Evolutionary conservation across 202 grass and related monocot species (phyloP).

Genomic region (Carex sylvatica): DNA sequence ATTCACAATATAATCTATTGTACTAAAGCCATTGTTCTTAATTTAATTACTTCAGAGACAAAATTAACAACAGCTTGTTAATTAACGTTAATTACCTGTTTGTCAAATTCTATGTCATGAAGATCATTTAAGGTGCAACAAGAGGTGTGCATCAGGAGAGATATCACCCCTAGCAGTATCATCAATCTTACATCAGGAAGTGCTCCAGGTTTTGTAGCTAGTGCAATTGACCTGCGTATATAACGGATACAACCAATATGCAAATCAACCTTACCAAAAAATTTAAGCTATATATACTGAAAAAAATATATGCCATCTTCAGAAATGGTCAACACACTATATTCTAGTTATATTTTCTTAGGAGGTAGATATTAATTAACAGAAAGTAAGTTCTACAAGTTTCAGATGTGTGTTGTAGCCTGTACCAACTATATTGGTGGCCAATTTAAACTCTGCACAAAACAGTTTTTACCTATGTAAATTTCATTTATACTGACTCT

Average conservation of each 20-base stretch:
- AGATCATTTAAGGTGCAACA: conserved; percentile 16
- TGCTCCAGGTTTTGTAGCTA: background rate
- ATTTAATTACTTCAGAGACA: background rate
- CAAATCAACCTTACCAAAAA: background rate
- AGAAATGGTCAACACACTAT: background rate
- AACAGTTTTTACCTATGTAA: background rate
- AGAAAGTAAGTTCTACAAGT: background rate
- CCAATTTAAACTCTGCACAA: background rate
- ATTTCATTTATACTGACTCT: background rate
- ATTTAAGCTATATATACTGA: background rate
- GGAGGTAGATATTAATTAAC: background rate
- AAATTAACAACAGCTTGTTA: background rate
- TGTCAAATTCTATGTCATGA: conserved; percentile 19
- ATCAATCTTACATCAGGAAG: conserved; percentile 2
- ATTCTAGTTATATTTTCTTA: background rate
- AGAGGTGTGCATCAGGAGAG: background rate
- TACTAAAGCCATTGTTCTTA: background rate
- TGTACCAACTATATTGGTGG: background rate
- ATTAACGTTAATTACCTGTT: background rate
- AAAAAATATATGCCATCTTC: background rate
- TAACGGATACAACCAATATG: background rate
- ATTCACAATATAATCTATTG: background rate
- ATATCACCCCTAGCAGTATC: background rate
- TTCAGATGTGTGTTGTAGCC: background rate
- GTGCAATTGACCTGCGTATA: background rate